A percentile compares a stretch with the other conserved stretches of the same genome.
Conservation (phyloP, 2,329 filamentous ascomycete genomes). For the Sporothrix sp. region DNA sequence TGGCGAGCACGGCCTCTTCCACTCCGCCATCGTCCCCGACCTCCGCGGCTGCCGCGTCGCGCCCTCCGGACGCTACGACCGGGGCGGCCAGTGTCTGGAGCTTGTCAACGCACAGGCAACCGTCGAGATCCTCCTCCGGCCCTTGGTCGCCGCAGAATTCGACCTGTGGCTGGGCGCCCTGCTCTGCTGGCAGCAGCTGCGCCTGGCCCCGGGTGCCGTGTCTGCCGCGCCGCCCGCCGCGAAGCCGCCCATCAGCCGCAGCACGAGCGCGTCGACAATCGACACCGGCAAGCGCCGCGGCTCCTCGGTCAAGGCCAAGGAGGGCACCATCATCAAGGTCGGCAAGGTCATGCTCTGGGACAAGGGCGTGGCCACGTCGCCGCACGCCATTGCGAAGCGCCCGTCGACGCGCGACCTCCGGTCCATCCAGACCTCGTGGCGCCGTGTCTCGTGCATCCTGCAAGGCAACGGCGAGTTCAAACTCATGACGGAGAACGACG, state of each 20-base stretch:
- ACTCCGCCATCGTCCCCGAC: conserved; percentile 60
- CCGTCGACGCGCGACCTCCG: conserved; percentile 48
- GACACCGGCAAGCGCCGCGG: conserved; percentile 28
- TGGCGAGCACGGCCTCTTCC: conserved; percentile 54
- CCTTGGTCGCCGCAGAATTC: conserved; percentile 54
- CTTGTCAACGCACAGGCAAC: conserved; percentile 44
- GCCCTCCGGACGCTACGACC: conserved; percentile 39
- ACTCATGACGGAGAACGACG: conserved; percentile 77
- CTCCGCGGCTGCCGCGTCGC: conserved; percentile 64
- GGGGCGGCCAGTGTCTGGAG: conserved; percentile 42
- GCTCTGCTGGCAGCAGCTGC: conserved; percentile 71
- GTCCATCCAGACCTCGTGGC: conserved; percentile 58
- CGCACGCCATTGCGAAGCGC: conserved; percentile 45
- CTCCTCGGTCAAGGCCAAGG: conserved; percentile 42
- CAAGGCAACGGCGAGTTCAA: conserved; percentile 94
- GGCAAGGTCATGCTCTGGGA: conserved; percentile 90
- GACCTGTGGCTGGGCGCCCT: conserved; percentile 74
- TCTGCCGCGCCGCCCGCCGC: conserved; percentile 28
- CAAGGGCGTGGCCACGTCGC: conserved; percentile 51
- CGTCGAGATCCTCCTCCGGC: conserved; percentile 55
- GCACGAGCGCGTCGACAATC: conserved; percentile 33
- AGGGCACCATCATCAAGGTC: conserved; percentile 85
- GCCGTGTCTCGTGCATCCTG: conserved; percentile 80
- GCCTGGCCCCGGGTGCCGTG: conserved; percentile 31
- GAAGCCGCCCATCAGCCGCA: conserved; percentile 26